Conservation (phyloP, 2,329 filamentous ascomycete species). For the Cordyceps sp. region DNA sequence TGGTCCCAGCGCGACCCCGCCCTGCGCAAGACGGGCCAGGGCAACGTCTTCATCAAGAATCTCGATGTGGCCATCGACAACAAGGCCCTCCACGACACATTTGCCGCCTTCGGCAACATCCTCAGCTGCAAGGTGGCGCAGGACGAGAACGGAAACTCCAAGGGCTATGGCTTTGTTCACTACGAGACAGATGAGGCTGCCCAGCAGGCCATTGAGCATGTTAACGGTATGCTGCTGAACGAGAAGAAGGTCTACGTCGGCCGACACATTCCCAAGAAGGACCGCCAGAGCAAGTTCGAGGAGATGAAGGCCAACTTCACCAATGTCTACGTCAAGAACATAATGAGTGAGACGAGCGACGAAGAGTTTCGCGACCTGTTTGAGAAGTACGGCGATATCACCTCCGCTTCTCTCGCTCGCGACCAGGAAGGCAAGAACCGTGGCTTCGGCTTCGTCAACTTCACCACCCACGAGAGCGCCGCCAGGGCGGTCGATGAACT, state of each 20-base stretch:
- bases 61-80: slow-evolving; percentile 97
- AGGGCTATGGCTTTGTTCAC: slow-evolving; percentile 98
- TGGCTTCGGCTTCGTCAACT: slow-evolving; percentile 95
- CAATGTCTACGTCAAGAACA: slow-evolving; percentile 99
- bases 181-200: slow-evolving; percentile 99
- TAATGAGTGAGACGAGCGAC: slow-evolving; percentile 67
- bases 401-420: slow-evolving; percentile 84
- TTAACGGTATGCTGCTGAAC: slow-evolving; percentile 98
- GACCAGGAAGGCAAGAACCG: slow-evolving; percentile 84
- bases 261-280: slow-evolving; percentile 99
- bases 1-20: slow-evolving; percentile 99
- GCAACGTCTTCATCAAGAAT: slow-evolving; percentile 99
- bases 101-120: slow-evolving; percentile 97
- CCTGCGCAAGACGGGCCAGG: slow-evolving; percentile 96
- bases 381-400: slow-evolving; percentile 83
- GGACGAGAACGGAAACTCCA: slow-evolving; percentile 92
- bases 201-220: slow-evolving; percentile 94
- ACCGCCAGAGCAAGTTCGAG: slow-evolving; percentile 99
- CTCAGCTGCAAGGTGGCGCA: slow-evolving; percentile 98
- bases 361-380: slow-evolving; percentile 92
- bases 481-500: slow-evolving; percentile 76
- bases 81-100: slow-evolving; percentile 99
- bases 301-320: slow-evolving; percentile 99
- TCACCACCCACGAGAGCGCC: slow-evolving; percentile 77
- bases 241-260: slow-evolving; percentile 99